phyloP scores from a whole-genome alignment of 192 early-diverging fungal genomes.

The Podila epicladia region DNA sequence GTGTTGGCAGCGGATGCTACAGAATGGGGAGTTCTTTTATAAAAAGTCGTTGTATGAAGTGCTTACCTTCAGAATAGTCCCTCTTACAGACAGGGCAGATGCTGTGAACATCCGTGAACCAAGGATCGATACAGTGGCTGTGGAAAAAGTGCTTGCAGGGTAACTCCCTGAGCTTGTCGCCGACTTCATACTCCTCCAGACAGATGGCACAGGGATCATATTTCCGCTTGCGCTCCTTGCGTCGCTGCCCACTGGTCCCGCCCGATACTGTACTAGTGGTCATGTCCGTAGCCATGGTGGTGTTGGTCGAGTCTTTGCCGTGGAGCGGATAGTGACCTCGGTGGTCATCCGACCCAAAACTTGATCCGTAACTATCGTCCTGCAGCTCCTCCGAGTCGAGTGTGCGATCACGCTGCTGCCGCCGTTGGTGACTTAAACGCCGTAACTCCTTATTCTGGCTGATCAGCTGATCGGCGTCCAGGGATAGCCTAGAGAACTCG shows the following conservation, averaged over 20 bases:
- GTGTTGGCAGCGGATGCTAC: too few species aligned
- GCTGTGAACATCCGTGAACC: slow-evolving; percentile 59
- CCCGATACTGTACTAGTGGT: background rate
- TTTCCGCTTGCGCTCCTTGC: slow-evolving; percentile 11
- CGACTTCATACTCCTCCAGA: slow-evolving; percentile 61
- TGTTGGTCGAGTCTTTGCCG: background rate
- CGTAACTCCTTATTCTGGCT: background rate
- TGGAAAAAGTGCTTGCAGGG: slow-evolving; percentile 69
- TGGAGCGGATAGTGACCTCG: background rate
- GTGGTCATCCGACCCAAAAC: background rate
- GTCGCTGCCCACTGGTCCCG: background rate
- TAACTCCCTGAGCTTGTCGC: slow-evolving; percentile 58
- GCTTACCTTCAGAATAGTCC: slow-evolving; percentile 45
- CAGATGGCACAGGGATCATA: slow-evolving; percentile 63
- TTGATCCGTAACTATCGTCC: slow-evolving; percentile 2
- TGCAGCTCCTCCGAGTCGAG: slow-evolving; percentile 14
- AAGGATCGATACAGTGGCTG: slow-evolving; percentile 62
- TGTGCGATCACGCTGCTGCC: background rate
- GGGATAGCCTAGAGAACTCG: slow-evolving; percentile 34
- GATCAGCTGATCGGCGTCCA: slow-evolving; percentile 27
- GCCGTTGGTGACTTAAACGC: background rate
- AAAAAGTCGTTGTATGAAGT: background rate
- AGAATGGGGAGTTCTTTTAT: background rate
- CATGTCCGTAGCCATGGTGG: background rate
- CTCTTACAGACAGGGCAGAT: slow-evolving; percentile 62